Evolutionary conservation across 495 filamentous ascomycete species (phyloP), one percentile per base, ranked within the genome.

Genomic region (Trichoderma gamsii): DNA sequence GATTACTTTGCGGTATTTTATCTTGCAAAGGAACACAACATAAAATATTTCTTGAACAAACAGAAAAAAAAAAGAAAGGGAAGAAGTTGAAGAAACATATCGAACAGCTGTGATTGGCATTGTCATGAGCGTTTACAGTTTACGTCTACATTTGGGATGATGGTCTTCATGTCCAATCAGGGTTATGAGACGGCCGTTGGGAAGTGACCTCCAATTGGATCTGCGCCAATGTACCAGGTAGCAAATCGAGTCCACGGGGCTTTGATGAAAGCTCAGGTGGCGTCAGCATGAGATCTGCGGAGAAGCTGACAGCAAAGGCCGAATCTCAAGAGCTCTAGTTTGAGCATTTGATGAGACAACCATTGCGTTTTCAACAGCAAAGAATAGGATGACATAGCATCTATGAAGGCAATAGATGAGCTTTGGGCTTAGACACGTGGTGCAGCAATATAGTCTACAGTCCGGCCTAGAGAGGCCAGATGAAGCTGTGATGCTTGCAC

Each of bases 1-100:
- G 32, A 65, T 44, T 27, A 65, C 63, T 65, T 41, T 65, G 63
- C 32, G n/a, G 35, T 41, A 65, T 41, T 3, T 21, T 21, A 65
- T 65, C 41, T 41, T 65, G 27, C 63, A 41, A 41, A 32, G 56
- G 27, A 61, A 29, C 27, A 29, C 11, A 32, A 29, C 15, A 13
- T 32, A 5, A 61, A 61, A 52, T 23, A n/a, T 23, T n/a, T 21
- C 21, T 23, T 21, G 18, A 52, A 52, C 49, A 52, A 52, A 52
- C n/a, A 52, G 21, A 52, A 52, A 52, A 52, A 23, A 9, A n/a
- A 25, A n/a, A 21, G 49, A 29, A 61, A 32, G 27, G 27, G 27
- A 29, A n/a, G 23, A 27, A 32, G 56, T 5, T 32, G 12, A 61
- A 61, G 56, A 32, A 29, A 25, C 56, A 25, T 25, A 61, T 29